phyloP scores from a whole-genome alignment of 2,329 filamentous ascomycete genomes.

The Fusarium sp. region DNA sequence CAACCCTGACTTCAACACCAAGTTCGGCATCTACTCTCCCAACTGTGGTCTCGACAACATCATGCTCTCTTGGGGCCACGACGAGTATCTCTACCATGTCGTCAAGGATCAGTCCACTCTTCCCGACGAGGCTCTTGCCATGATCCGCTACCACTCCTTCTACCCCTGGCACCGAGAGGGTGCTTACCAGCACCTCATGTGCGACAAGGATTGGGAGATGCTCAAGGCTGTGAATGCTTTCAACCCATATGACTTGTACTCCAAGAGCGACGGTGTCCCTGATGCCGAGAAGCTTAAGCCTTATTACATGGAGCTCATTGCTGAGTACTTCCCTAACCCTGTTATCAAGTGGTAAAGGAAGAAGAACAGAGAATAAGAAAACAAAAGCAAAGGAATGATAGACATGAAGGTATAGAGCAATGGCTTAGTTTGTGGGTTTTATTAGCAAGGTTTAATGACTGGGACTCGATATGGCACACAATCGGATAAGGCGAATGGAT shows the following conservation, averaged over 20 bases:
- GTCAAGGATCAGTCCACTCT: constrained; percentile 84
- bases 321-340: constrained; percentile 56
- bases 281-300: constrained; percentile 79
- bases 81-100: constrained; percentile 89
- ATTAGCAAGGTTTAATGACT: constrained; percentile 5
- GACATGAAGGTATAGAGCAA: constrained; percentile 5
- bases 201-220: constrained; percentile 82
- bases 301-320: constrained; percentile 57
- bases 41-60: constrained; percentile 87
- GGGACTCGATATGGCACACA: constrained; percentile 15
- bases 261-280: constrained; percentile 86
- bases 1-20: constrained; percentile 78
- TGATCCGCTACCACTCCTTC: constrained; percentile 94
- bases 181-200: constrained; percentile 86
- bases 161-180: constrained; percentile 90
- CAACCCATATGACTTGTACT: constrained; percentile 92
- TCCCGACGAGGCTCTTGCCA: constrained; percentile 84
- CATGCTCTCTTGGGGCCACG: constrained; percentile 91
- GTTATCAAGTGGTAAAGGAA: constrained; percentile 53
- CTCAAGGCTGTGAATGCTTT: constrained; percentile 84
- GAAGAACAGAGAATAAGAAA: neutral
- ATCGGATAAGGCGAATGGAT: constrained; percentile 24
- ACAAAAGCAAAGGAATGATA: neutral
- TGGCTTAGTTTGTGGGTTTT: constrained; percentile 9
- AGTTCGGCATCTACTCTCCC: constrained; percentile 81